A percentile compares a stretch with the other conserved stretches of the same genome.
Evolutionary conservation across 371 early-diverging fungal species (phyloP).

Genomic region (Syncephalastrum sp.): DNA sequence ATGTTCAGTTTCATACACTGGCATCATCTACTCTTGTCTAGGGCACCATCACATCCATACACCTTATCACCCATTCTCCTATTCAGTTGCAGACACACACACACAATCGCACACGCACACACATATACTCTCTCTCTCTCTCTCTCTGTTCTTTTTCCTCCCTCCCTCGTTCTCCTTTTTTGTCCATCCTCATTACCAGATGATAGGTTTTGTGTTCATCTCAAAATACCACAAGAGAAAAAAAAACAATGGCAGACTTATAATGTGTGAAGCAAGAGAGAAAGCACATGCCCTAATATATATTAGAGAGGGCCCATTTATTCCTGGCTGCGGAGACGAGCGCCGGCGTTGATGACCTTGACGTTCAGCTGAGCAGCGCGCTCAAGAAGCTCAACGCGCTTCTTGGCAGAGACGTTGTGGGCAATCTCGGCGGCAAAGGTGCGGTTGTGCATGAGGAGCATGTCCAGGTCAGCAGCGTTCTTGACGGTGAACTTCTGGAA

Average conservation of each 20-base stretch:
- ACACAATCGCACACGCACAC: neutral
- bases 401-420: constrained; percentile 94
- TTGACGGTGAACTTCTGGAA: constrained; percentile 96
- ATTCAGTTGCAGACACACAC: neutral
- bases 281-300: neutral
- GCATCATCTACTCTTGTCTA: too few species aligned
- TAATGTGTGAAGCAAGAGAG: too few species aligned
- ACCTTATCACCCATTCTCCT: neutral
- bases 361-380: constrained; percentile 96
- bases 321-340: constrained; percentile 89
- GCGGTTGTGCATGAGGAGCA: constrained; percentile 97
- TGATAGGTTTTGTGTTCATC: neutral
- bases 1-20: too few species aligned
- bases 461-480: constrained; percentile 93
- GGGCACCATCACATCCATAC: neutral
- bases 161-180: constrained; percentile 2
- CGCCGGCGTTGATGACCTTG: constrained; percentile 95
- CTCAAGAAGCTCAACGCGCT: constrained; percentile 94
- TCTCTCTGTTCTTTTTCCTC: neutral
- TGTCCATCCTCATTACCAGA: constrained; percentile 1
- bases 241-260: constrained; percentile 1
- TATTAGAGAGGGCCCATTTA: constrained; percentile 29
- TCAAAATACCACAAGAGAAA: too few species aligned
- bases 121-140: neutral
- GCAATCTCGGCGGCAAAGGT: constrained; percentile 98